A percentile compares a stretch with the other conserved stretches of the same genome.
phyloP scores from a whole-genome alignment of 305 asterid species.

The Rubia balearica region DNA sequence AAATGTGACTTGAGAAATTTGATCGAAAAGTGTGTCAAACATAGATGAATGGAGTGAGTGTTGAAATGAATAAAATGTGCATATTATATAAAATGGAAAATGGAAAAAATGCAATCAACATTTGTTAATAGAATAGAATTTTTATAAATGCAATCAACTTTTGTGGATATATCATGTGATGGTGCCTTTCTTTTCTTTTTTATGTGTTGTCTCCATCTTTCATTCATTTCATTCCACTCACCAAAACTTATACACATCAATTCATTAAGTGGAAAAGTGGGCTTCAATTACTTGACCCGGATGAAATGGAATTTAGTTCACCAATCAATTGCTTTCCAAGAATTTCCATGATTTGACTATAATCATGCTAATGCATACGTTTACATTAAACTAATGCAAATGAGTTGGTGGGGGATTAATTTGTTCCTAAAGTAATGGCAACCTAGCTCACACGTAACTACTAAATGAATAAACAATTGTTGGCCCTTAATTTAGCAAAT shows the following conservation, averaged over 20 bases:
- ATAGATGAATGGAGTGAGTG: no score
- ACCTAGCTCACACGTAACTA: constrained; percentile 3
- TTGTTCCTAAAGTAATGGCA: background rate
- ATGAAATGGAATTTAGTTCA: background rate
- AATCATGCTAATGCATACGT: background rate
- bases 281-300: background rate
- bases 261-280: background rate
- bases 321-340: background rate
- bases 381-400: background rate
- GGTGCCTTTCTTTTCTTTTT: background rate
- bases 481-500: no score
- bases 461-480: background rate
- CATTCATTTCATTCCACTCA: background rate
- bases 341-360: background rate
- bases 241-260: background rate
- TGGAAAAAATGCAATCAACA: no score
- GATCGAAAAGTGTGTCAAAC: no score
- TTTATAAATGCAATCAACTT: no score
- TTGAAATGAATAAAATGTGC: no score
- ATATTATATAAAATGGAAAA: no score
- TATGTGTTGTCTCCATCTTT: constrained; percentile 1
- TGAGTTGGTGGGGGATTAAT: constrained; percentile 8
- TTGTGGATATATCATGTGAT: no score
- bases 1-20: no score
- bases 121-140: no score